phyloP scores from a whole-genome alignment of 495 filamentous ascomycete genomes.

The Cercophora newfieldiana region DNA sequence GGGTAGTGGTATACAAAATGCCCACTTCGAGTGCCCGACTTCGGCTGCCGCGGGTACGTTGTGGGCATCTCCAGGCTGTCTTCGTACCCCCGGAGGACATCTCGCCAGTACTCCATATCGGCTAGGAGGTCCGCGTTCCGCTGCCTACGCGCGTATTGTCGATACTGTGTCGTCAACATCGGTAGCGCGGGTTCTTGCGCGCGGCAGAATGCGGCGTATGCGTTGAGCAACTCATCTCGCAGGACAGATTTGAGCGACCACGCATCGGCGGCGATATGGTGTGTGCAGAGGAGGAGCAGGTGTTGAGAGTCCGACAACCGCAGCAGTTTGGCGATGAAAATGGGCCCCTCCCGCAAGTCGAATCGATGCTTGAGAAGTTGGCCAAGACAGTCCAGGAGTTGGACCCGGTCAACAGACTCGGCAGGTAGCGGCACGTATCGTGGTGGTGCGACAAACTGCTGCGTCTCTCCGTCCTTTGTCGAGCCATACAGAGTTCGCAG shows the following conservation, averaged over 20 bases:
- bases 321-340: background rate
- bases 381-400: background rate
- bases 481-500: background rate
- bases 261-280: slow-evolving; percentile 1
- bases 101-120: background rate
- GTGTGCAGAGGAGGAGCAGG: background rate
- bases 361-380: background rate
- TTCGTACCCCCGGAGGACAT: background rate
- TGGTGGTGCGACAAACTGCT: background rate
- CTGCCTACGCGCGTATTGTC: background rate
- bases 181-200: background rate
- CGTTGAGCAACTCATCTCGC: background rate
- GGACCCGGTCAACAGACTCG: background rate
- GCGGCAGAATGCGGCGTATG: background rate
- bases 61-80: background rate
- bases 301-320: background rate
- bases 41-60: background rate
- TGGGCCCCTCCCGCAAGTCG: background rate
- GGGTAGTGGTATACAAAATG: background rate
- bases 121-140: background rate
- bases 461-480: background rate
- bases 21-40: background rate
- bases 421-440: background rate
- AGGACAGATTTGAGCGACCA: background rate
- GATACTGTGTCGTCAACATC: background rate